phyloP scores from a whole-genome alignment of 179 eudicot species.

The Silene noctiflora region DNA sequence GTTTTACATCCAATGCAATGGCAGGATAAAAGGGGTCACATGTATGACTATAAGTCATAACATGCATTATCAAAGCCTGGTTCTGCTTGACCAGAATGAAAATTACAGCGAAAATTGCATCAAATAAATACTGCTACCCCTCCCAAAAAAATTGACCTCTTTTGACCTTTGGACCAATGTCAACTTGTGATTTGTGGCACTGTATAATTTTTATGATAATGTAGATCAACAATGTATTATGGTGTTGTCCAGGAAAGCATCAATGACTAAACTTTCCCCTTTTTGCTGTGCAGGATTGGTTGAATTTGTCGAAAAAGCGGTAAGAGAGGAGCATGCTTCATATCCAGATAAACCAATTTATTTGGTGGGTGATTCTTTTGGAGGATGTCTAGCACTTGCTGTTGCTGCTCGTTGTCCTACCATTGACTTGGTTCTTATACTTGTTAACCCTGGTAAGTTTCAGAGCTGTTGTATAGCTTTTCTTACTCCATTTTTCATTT shows the following conservation, averaged over 20 bases:
- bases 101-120: too few species aligned
- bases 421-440: constrained; percentile 61
- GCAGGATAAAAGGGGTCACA: too few species aligned
- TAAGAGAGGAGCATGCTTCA: constrained; percentile 51
- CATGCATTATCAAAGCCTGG: too few species aligned
- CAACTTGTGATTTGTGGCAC: not conserved
- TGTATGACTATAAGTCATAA: too few species aligned
- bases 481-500: not conserved
- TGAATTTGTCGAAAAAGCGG: constrained; percentile 53
- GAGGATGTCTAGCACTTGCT: constrained; percentile 81
- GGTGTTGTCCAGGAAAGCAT: not conserved
- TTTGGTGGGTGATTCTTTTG: constrained; percentile 82
- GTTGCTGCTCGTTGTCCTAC: constrained; percentile 75
- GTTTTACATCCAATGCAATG: too few species aligned
- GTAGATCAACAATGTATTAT: not conserved
- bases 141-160: too few species aligned
- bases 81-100: too few species aligned
- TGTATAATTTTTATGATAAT: not conserved
- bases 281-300: constrained; percentile 50
- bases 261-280: not conserved
- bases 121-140: not conserved
- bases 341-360: constrained; percentile 77
- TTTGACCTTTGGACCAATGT: too few species aligned
- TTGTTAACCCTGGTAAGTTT: constrained; percentile 76
- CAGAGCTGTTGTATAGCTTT: constrained; percentile 2